Evolutionary conservation across 345 rosid genomes (phyloP).

Genomic region (Zanthoxylum bungeanum): DNA sequence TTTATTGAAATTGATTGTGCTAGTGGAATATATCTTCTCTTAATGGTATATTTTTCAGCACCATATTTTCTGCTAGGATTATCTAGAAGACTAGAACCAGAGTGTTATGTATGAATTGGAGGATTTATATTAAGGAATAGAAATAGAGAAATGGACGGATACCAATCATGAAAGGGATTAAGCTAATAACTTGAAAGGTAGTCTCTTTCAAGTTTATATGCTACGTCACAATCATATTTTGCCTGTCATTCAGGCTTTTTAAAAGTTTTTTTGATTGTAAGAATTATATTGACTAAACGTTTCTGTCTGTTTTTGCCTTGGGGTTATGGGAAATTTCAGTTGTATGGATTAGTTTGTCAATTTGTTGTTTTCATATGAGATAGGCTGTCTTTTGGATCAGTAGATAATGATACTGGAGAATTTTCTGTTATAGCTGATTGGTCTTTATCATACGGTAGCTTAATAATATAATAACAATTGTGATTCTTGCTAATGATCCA

Average conservation of each 20-base stretch:
- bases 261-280: not conserved
- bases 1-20: not conserved
- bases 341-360: not conserved
- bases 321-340: not conserved
- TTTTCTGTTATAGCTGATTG: not conserved
- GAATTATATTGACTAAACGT: not conserved
- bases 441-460: not conserved
- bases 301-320: not conserved
- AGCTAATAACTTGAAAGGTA: not conserved
- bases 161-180: not conserved
- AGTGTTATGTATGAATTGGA: not conserved
- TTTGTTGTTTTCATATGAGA: not conserved
- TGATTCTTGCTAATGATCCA: not conserved
- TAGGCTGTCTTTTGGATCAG: not conserved
- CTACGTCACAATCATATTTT: not conserved
- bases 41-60: not conserved
- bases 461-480: not conserved
- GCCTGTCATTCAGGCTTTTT: not conserved
- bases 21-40: not conserved
- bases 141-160: not conserved
- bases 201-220: not conserved
- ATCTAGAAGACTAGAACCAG: no score
- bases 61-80: not conserved
- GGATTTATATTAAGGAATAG: not conserved
- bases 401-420: not conserved